A percentile compares a stretch with the other conserved stretches of the same genome.
phyloP scores from a whole-genome alignment of 2,329 filamentous ascomycete genomes.

The Alternaria conjuncta region DNA sequence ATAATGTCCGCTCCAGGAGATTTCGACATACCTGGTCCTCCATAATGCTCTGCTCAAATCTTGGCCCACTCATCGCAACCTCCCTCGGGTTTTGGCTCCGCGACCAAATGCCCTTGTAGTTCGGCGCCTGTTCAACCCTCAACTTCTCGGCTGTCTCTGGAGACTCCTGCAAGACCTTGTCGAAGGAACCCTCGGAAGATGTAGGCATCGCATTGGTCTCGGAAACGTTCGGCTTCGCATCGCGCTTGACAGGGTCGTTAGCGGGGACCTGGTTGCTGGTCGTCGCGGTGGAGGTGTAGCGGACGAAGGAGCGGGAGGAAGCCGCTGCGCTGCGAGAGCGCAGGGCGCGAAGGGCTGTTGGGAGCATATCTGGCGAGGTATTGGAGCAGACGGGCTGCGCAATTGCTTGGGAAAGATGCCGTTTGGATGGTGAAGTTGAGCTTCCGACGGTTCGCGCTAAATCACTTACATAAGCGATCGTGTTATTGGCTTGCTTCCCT shows the following conservation, averaged over 20 bases:
- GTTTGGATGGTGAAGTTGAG: slow-evolving; percentile 19
- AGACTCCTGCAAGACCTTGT: slow-evolving; percentile 63
- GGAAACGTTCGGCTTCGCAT: slow-evolving; percentile 60
- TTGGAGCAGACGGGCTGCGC: slow-evolving; percentile 24
- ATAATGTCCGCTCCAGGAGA: not conserved
- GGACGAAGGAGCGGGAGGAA: slow-evolving; percentile 30
- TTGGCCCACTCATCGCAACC: slow-evolving; percentile 87
- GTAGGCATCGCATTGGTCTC: slow-evolving; percentile 66
- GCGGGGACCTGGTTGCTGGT: slow-evolving; percentile 69
- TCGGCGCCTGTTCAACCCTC: slow-evolving; percentile 79
- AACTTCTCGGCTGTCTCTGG: slow-evolving; percentile 61
- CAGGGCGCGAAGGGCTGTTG: slow-evolving; percentile 36
- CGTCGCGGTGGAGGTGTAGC: slow-evolving; percentile 31
- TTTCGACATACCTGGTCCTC: slow-evolving; percentile 75
- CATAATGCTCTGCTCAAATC: slow-evolving; percentile 98
- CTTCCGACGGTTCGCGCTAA: slow-evolving; percentile 19
- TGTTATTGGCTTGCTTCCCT: slow-evolving; percentile 2
- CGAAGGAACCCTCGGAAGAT: slow-evolving; percentile 57
- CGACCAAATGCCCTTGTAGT: slow-evolving; percentile 82
- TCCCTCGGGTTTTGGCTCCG: slow-evolving; percentile 81
- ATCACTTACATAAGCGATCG: slow-evolving; percentile 12
- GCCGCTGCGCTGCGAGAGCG: slow-evolving; percentile 32
- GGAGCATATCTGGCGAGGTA: slow-evolving; percentile 29
- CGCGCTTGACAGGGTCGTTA: slow-evolving; percentile 65
- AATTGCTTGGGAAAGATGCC: slow-evolving; percentile 15